Conservation (phyloP, 1,139 yeast species). For the Saccharomycopsis hybrid region DNA sequence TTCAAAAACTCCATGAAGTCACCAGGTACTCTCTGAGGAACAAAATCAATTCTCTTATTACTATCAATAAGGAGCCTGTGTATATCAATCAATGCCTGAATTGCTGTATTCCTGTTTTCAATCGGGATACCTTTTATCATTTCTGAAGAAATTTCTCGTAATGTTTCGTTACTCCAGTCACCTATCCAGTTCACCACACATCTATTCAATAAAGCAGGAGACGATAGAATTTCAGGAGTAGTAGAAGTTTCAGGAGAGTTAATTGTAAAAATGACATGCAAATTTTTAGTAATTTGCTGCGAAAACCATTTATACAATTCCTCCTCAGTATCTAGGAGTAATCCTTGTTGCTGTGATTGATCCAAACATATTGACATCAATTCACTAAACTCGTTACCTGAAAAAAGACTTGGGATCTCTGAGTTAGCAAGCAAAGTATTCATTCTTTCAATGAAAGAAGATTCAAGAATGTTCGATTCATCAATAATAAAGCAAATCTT, state of each 20-base stretch:
- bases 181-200: constrained; percentile 93
- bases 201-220: constrained; percentile 88
- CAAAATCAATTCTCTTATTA: constrained; percentile 17
- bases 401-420: constrained; percentile 86
- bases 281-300: constrained; percentile 55
- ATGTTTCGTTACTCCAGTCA: constrained; percentile 56
- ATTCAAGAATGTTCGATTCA: constrained; percentile 69
- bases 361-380: constrained; percentile 55
- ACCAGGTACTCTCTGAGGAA: constrained; percentile 40
- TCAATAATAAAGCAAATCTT: constrained; percentile 70
- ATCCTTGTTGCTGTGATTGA: constrained; percentile 54
- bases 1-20: constrained; percentile 48
- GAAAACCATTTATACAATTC: constrained; percentile 77
- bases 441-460: constrained; percentile 85
- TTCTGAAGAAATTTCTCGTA: constrained; percentile 44
- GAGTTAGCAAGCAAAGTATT: constrained; percentile 88
- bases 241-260: constrained; percentile 44
- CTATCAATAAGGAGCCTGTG: constrained; percentile 31
- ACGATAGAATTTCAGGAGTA: constrained; percentile 45
- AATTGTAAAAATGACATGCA: constrained; percentile 81
- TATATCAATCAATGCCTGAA: constrained; percentile 42
- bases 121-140: constrained; percentile 44
- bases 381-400: constrained; percentile 57
- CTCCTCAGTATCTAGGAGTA: constrained; percentile 59
- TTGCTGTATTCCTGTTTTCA: constrained; percentile 45